phyloP scores from a whole-genome alignment of 2,329 filamentous ascomycete species.

The Fusarium buxicola region DNA sequence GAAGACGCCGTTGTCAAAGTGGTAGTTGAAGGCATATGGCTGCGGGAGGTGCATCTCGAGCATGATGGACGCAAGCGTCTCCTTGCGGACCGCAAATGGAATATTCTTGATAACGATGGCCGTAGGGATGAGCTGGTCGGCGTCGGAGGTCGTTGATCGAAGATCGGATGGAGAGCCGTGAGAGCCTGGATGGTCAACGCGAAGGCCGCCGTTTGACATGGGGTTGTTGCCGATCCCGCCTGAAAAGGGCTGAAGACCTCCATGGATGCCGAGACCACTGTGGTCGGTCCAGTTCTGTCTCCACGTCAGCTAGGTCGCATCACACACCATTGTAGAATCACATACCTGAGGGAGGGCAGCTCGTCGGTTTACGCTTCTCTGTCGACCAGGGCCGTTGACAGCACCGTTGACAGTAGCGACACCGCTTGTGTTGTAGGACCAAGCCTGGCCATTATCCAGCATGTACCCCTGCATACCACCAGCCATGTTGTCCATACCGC shows the following conservation, averaged over 20 bases:
- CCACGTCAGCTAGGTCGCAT: slow-evolving; percentile 23
- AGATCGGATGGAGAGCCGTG: slow-evolving; percentile 56
- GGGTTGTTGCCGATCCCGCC: slow-evolving; percentile 52
- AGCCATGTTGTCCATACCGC: slow-evolving; percentile 65
- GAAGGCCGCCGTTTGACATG: slow-evolving; percentile 56
- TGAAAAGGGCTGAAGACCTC: slow-evolving; percentile 51
- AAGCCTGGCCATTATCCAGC: slow-evolving; percentile 79
- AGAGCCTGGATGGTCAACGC: slow-evolving; percentile 56
- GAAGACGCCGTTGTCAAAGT: slow-evolving; percentile 98
- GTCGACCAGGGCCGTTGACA: slow-evolving; percentile 71
- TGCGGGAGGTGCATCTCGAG: slow-evolving; percentile 92
- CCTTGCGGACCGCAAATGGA: slow-evolving; percentile 97
- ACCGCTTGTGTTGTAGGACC: slow-evolving; percentile 78
- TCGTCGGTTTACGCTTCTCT: slow-evolving; percentile 66
- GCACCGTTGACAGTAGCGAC: slow-evolving; percentile 73
- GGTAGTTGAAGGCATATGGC: slow-evolving; percentile 99
- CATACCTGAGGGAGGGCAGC: slow-evolving; percentile 79
- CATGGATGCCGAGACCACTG: slow-evolving; percentile 56
- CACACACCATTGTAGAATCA: not conserved
- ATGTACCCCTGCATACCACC: slow-evolving; percentile 61
- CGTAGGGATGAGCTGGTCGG: slow-evolving; percentile 94
- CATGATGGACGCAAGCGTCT: slow-evolving; percentile 93
- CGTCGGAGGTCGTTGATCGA: slow-evolving; percentile 61
- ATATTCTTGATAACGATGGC: slow-evolving; percentile 99
- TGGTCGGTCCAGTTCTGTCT: slow-evolving; percentile 65